phyloP scores from a whole-genome alignment of 2,329 filamentous ascomycete genomes.

The Westerdykella aurantiaca region DNA sequence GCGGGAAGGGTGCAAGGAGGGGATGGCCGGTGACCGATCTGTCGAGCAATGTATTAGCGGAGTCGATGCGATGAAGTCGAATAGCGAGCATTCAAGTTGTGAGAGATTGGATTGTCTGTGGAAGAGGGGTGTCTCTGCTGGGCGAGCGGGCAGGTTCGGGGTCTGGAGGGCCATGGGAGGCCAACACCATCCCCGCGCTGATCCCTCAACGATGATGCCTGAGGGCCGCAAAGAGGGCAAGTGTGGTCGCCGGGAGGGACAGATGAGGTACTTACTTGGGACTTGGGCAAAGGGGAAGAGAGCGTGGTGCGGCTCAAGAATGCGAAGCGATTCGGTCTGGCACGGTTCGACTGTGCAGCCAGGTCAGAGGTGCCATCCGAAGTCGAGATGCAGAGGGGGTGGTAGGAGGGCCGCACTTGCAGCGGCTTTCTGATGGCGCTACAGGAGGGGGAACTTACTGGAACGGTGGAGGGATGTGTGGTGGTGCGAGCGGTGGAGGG shows the following conservation, averaged over 20 bases:
- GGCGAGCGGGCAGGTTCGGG: constrained; percentile 7
- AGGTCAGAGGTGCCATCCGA: too few species aligned
- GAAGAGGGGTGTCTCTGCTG: constrained; percentile 8
- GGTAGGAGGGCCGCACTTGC: too few species aligned
- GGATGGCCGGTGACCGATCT: constrained; percentile 13
- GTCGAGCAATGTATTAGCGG: constrained; percentile 5
- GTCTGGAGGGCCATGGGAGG: not conserved
- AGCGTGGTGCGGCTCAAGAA: not conserved
- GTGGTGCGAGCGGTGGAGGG: constrained; percentile 20
- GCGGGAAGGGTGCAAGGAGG: constrained; percentile 21
- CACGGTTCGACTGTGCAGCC: too few species aligned
- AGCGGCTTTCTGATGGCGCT: not conserved
- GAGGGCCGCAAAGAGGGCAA: not conserved
- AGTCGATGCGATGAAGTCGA: too few species aligned
- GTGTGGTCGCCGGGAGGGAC: constrained; percentile 2
- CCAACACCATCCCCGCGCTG: too few species aligned
- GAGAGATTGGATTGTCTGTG: constrained; percentile 9
- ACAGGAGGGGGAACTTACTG: not conserved
- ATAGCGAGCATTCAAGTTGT: too few species aligned
- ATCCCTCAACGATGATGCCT: too few species aligned
- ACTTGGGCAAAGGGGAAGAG: not conserved
- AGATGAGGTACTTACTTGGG: constrained; percentile 1
- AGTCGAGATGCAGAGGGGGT: too few species aligned
- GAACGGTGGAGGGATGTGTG: not conserved
- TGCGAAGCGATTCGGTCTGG: not conserved